Evolutionary conservation across 441 rosid species (phyloP), one percentile per base, ranked within the genome.

Genomic region (Codiaeum variegatum): DNA sequence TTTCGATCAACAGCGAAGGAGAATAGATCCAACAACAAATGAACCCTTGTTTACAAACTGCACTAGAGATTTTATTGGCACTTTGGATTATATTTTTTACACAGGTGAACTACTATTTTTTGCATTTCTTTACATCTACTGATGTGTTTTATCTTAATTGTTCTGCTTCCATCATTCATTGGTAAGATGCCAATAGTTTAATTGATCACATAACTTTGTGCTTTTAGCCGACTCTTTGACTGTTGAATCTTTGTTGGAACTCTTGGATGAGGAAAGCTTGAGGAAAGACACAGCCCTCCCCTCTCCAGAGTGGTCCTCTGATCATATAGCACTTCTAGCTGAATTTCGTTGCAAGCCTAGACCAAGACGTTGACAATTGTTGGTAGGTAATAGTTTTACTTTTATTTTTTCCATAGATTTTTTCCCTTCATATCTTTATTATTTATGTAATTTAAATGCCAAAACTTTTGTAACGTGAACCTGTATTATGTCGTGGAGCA

Each of bases 301-400:
- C 75, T 96, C 99, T 56, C 98, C 99, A 9, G 99, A 93, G 81
- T 93, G 99, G 99, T 96, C 99, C 59, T 96, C 99, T 21, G 97
- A 90, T 93, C 99, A 96, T 84, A 88, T 89, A 76, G 98, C 99
- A 52, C 96, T 96, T 46, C 82, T 93, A 83, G 98, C 99, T 6
- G 98, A 96, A 85, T 96, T 96, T 81, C 97, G 97, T 68, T 91
- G 97, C 91, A 87, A 85, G 84, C 90, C 96, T 75, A 93, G 97
- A 82, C 77, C 84, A 75, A 87, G 98, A 82, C 98, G 99, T 77
- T 93, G 90, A 91, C 82, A 66, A 65, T 69, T 23, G 74, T n/a
- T 19, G 77, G 68, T 74, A 65, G 58, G 72, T 3, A n/a, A 24
- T 65, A 46, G 26, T 26, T 49, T 19, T 49, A 55, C 61, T 29